These are phyloP conservation scores for Testicularia cyperi DNA, from an alignment of 1,284 basidiomycete species.

Conservation along the genomic window DNA sequence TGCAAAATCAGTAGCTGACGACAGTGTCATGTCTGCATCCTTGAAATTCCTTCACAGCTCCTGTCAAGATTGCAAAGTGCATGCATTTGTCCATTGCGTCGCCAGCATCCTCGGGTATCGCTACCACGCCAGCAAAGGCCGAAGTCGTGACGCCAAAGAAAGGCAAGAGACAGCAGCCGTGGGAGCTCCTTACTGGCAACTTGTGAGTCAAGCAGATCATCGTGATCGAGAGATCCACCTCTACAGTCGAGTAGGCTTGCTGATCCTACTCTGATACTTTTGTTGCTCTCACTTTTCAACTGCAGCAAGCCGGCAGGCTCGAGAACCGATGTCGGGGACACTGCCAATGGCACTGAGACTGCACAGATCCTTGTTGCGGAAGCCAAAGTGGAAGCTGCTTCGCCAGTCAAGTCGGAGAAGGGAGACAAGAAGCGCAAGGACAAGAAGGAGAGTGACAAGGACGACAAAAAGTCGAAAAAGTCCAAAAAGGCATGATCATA, in stretches of 20 bases:
- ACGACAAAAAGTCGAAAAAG: conserved; percentile 26
- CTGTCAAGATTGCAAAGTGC: conserved; percentile 16
- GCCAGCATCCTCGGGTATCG: conserved; percentile 13
- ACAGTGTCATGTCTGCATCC: no score
- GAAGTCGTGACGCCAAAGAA: background rate
- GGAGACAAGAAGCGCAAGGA: conserved; percentile 19
- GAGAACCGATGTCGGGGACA: no score
- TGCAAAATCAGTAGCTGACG: background rate
- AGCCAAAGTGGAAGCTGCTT: background rate
- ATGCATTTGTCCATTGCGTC: conserved; percentile 27
- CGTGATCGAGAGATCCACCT: no score
- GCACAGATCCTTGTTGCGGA: no score
- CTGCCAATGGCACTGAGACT: no score
- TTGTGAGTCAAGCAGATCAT: no score
- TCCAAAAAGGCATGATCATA: conserved; percentile 27
- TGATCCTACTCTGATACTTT: no score
- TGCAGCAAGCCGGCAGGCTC: no score
- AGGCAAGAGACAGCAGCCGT: conserved; percentile 35
- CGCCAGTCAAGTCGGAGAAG: background rate
- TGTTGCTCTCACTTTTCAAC: no score
- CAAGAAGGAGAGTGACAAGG: background rate
- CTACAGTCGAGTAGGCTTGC: no score
- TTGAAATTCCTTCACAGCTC: conserved; percentile 3
- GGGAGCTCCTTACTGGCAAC: conserved; percentile 36
- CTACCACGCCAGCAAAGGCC: conserved; percentile 3